Conservation (phyloP, 306 rosid genomes). For the Medicago truncatula region MtrunA17r5.0-ANR NC_053048.1:46712001-46712500, state of each 20-base stretch:
- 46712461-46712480: constrained; percentile 20
- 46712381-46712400: background rate
- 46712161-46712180: constrained; percentile 68
- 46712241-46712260: background rate
- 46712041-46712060: constrained; percentile 52
- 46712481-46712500: constrained; percentile 20
- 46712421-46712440: constrained; percentile 29
- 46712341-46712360: constrained; percentile 28
- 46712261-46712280: background rate
- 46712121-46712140: constrained; percentile 65
- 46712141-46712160: constrained; percentile 81
- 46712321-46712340: background rate
- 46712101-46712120: constrained; percentile 78
- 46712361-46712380: background rate
- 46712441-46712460: constrained; percentile 31
- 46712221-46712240: background rate
- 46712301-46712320: constrained; percentile 1
- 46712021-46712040: constrained; percentile 69
- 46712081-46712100: constrained; percentile 94
- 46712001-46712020: constrained; percentile 61
- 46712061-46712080: constrained; percentile 83
- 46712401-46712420: constrained; percentile 8
- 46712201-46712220: background rate
- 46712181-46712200: constrained; percentile 1
- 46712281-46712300: background rate